Evolutionary conservation across 1,284 basidiomycete genomes (phyloP).

Genomic region (Ceratorhiza oryzae-sativae): DNA sequence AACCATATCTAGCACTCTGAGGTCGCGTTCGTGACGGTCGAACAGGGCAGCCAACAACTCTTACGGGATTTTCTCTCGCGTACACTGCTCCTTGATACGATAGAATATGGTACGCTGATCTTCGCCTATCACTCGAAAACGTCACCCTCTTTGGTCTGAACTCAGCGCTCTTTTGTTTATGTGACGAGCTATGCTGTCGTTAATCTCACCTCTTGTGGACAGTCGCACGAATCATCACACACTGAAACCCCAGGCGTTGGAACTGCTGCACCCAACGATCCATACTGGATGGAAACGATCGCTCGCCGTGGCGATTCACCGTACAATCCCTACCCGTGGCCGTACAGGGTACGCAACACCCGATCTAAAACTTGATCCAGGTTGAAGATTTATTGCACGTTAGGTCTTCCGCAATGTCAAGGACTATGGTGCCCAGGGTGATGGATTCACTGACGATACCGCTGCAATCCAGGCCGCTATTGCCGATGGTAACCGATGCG

Average conservation of each 20-base stretch:
- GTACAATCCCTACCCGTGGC: conserved; percentile 41
- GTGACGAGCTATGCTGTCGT: conserved; percentile 2
- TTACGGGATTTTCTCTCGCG: no score
- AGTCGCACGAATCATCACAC: conserved; percentile 56
- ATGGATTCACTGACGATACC: conserved; percentile 49
- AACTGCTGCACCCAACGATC: conserved; percentile 52
- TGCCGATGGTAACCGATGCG: conserved; percentile 46
- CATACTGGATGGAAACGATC: conserved; percentile 43
- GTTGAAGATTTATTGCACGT: neutral
- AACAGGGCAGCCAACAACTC: no score
- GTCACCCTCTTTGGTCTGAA: neutral
- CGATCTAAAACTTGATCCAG: neutral
- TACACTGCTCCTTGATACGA: no score
- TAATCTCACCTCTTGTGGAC: conserved; percentile 10
- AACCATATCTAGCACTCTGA: no score
- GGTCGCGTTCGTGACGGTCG: no score
- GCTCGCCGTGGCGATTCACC: conserved; percentile 41
- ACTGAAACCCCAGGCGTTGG: conserved; percentile 57
- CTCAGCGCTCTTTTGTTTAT: conserved; percentile 1
- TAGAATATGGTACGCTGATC: conserved; percentile 27
- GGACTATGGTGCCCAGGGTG: conserved; percentile 50
- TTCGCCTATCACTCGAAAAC: neutral
- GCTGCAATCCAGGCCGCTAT: conserved; percentile 51
- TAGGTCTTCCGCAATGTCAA: conserved; percentile 50
- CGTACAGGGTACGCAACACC: conserved; percentile 43